Conservation (phyloP, 2,329 filamentous ascomycete genomes). For the Scedosporium dehoogii region DNA sequence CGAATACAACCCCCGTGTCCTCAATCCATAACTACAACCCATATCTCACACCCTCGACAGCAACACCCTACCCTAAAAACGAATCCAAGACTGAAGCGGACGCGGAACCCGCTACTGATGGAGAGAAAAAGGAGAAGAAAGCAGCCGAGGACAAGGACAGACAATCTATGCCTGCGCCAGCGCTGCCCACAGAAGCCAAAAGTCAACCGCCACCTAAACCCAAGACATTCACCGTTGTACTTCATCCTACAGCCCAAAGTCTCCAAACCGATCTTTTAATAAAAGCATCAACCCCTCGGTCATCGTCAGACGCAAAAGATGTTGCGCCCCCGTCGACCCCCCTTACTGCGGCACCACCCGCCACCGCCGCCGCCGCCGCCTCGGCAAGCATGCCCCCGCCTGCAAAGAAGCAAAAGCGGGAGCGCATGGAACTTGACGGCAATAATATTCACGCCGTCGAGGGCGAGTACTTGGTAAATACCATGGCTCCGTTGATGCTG, state of each 20-base stretch:
- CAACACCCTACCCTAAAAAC: conserved; percentile 63
- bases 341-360: conserved; percentile 43
- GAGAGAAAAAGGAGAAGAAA: conserved; percentile 27
- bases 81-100: conserved; percentile 25
- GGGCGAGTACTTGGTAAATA: conserved; percentile 62
- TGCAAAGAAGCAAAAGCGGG: conserved; percentile 58
- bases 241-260: conserved; percentile 73
- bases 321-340: conserved; percentile 55
- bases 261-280: conserved; percentile 61
- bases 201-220: conserved; percentile 43
- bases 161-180: conserved; percentile 47
- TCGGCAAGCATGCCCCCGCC: conserved; percentile 48
- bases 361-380: conserved; percentile 54
- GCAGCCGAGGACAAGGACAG: conserved; percentile 36
- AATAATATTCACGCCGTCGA: conserved; percentile 67
- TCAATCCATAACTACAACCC: conserved; percentile 90
- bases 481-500: conserved; percentile 64
- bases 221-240: conserved; percentile 65
- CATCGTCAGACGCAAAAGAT: conserved; percentile 17
- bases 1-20: conserved; percentile 56
- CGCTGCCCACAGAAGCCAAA: conserved; percentile 28
- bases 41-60: conserved; percentile 82
- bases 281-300: conserved; percentile 3
- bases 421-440: conserved; percentile 67
- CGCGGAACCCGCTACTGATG: conserved; percentile 12